These are phyloP conservation scores for Daldinia grandis DNA, from an alignment of 495 filamentous ascomycete species.

Conservation along the genomic window DNA sequence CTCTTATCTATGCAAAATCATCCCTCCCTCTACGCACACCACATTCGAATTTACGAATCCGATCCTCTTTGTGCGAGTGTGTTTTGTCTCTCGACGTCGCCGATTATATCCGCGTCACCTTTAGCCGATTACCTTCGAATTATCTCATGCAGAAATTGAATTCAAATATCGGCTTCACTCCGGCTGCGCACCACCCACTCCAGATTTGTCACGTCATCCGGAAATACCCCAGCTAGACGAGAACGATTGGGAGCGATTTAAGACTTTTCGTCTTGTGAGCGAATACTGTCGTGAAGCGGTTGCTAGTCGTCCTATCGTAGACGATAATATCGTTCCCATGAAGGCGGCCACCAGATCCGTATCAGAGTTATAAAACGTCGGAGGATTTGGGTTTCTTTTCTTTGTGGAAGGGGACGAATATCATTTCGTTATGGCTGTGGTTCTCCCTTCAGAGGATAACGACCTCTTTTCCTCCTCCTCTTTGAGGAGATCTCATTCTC, in stretches of 20 bases:
- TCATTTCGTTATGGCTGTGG: conserved; percentile 53
- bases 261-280: conserved; percentile 3
- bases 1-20: conserved; percentile 28
- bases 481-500: conserved; percentile 59
- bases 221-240: conserved; percentile 15
- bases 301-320: conserved; percentile 14
- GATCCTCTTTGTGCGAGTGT: conserved; percentile 6
- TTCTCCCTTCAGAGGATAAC: conserved; percentile 56
- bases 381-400: conserved; percentile 30
- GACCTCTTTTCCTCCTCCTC: conserved; percentile 54
- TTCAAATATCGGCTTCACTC: conserved; percentile 22
- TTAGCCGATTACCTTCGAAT: conserved; percentile 7
- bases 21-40: conserved; percentile 20
- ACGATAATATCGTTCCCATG: conserved; percentile 30
- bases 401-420: conserved; percentile 3
- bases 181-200: conserved; percentile 8
- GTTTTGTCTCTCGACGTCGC: background rate
- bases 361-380: conserved; percentile 32
- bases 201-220: conserved; percentile 27
- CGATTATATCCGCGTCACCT: conserved; percentile 4
- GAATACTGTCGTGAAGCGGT: background rate
- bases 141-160: conserved; percentile 3
- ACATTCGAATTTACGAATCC: conserved; percentile 18
- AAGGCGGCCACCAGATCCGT: conserved; percentile 16
- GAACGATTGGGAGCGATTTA: background rate